Percentiles rank a stretch among this genome's conserved stretches.
phyloP scores from a whole-genome alignment of 306 rosid genomes.

The Corylus avellana region DNA sequence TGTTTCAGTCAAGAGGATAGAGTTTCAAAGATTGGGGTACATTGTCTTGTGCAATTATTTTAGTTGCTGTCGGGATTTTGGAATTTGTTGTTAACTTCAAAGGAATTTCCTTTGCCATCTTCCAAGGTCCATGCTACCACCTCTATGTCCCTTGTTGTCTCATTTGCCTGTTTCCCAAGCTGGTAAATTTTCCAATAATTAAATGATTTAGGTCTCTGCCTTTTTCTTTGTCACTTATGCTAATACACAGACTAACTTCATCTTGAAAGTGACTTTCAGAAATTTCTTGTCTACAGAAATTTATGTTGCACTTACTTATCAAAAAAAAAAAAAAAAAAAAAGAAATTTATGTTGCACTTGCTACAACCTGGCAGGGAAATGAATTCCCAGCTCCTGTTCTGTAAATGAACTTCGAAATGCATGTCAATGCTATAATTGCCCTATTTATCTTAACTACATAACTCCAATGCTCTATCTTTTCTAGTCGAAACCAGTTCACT shows the following conservation, averaged over 20 bases:
- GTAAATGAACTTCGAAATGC: neutral
- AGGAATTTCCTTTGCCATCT: neutral
- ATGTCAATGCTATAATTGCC: neutral
- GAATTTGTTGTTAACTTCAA: neutral
- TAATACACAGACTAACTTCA: neutral
- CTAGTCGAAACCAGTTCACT: neutral
- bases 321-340: no score
- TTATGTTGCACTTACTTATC: neutral
- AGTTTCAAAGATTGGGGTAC: neutral
- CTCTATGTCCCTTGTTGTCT: neutral
- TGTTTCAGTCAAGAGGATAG: neutral
- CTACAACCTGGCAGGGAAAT: neutral
- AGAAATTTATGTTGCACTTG: neutral
- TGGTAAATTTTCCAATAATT: no score
- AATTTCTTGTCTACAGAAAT: neutral
- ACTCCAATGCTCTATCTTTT: neutral
- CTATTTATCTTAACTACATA: neutral
- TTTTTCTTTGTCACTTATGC: neutral
- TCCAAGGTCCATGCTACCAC: neutral
- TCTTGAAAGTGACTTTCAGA: neutral
- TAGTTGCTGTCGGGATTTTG: neutral
- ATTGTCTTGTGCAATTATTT: neutral
- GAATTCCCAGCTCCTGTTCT: neutral
- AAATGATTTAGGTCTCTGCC: neutral
- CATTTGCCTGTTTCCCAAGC: neutral